These are phyloP conservation scores for Penicillium verrucosum DNA, from an alignment of 2,329 filamentous ascomycete genomes.

Conservation along the genomic window DNA sequence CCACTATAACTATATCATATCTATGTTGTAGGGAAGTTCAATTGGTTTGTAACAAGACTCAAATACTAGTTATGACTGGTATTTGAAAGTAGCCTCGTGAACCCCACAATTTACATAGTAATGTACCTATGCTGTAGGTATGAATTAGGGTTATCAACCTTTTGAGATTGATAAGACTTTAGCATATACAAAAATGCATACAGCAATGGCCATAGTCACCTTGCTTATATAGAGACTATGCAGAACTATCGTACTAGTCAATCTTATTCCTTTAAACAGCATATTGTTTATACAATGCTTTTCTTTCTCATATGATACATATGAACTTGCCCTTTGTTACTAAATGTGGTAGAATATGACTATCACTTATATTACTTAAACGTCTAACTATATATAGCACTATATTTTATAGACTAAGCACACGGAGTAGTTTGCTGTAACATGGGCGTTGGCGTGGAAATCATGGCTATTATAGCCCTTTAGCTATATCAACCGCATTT, in stretches of 20 bases:
- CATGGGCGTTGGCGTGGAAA: neutral
- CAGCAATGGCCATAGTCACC: neutral
- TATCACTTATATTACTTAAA: neutral
- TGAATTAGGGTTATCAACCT: neutral
- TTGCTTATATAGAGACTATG: neutral
- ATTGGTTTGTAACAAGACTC: no score
- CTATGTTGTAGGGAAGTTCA: no score
- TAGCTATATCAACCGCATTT: neutral
- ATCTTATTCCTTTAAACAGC: neutral
- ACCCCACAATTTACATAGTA: no score
- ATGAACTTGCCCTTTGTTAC: neutral
- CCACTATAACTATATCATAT: no score
- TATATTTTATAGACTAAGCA: neutral
- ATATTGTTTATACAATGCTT: neutral
- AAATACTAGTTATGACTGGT: no score
- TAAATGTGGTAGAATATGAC: no score
- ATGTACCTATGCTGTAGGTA: neutral
- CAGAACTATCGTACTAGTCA: neutral
- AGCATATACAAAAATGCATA: neutral
- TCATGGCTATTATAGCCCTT: neutral
- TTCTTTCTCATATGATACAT: neutral
- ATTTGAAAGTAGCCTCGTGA: no score
- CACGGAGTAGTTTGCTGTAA: neutral
- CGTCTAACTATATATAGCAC: neutral
- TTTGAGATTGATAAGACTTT: neutral